A percentile compares a stretch with the other conserved stretches of the same genome.
These are phyloP conservation scores for Entrophospora sp. DNA, from an alignment of 192 early-diverging fungal genomes.

Conservation along the genomic window DNA sequence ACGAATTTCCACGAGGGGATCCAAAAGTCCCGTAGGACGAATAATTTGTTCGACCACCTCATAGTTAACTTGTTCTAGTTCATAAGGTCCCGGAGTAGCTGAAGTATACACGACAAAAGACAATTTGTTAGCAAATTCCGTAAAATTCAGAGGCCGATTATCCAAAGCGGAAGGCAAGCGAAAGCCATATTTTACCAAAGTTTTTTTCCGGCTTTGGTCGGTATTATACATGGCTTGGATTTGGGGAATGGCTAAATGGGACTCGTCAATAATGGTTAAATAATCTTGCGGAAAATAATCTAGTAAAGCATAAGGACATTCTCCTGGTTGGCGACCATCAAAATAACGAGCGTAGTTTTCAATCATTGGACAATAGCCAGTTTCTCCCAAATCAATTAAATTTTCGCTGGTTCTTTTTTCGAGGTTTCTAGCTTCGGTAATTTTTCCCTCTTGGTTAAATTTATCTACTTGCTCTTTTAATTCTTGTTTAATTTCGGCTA, in stretches of 20 bases:
- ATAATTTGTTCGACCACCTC: no score
- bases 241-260: background rate
- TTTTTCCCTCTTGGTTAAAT: background rate
- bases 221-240: no score
- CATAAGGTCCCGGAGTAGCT: no score
- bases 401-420: background rate
- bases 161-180: no score
- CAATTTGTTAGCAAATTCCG: no score
- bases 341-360: constrained; percentile 9
- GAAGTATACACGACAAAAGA: no score
- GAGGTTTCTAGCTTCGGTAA: background rate
- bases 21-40: no score
- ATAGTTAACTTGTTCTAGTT: no score
- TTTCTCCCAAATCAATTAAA: constrained; percentile 1
- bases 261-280: constrained; percentile 13
- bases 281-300: constrained; percentile 7
- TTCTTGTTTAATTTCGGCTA: background rate
- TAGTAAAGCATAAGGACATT: background rate
- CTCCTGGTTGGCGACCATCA: background rate
- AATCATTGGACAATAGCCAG: background rate
- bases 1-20: no score
- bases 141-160: no score
- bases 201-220: no score
- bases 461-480: background rate
- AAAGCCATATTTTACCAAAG: no score